Percentiles rank a stretch among this genome's conserved stretches.
phyloP scores from a whole-genome alignment of 352 stramenopile species.

The Globisporangium radiosum region DNA sequence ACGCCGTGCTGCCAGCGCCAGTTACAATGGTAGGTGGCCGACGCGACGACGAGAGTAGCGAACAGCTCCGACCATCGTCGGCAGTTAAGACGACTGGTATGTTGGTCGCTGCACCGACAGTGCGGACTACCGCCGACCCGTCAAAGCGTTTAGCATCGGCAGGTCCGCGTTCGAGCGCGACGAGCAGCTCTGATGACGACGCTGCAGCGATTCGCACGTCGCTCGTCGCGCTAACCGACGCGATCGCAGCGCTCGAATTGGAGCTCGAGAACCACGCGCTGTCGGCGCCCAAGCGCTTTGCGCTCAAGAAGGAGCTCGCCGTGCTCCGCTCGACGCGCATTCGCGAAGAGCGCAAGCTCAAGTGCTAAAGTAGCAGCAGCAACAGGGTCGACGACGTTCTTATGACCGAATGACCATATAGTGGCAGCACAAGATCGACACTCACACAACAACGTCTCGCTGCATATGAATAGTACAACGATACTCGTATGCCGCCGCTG shows the following conservation, averaged over 20 bases:
- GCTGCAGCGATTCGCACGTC: conserved; percentile 1
- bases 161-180: not conserved
- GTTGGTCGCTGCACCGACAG: not conserved
- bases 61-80: not conserved
- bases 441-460: too few relatives aligned
- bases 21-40: conserved; percentile 1
- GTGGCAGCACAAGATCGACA: too few relatives aligned
- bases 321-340: conserved; percentile 62
- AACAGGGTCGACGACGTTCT: too few relatives aligned
- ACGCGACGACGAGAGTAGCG: conserved; percentile 4
- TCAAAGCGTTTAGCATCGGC: not conserved
- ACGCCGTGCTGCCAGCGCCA: conserved; percentile 18
- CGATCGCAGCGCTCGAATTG: conserved; percentile 51
- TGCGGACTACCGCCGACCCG: not conserved
- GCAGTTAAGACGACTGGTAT: not conserved
- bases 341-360: conserved; percentile 31
- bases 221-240: conserved; percentile 20
- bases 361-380: too few relatives aligned
- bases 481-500: too few relatives aligned
- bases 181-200: not conserved
- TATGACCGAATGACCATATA: too few relatives aligned
- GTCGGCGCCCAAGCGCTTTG: conserved; percentile 68
- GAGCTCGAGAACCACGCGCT: conserved; percentile 59
- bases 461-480: too few relatives aligned
- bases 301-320: conserved; percentile 78